A percentile compares a stretch with the other conserved stretches of the same genome.
phyloP scores from a whole-genome alignment of 345 rosid genomes.

The Durio zibethinus region DNA sequence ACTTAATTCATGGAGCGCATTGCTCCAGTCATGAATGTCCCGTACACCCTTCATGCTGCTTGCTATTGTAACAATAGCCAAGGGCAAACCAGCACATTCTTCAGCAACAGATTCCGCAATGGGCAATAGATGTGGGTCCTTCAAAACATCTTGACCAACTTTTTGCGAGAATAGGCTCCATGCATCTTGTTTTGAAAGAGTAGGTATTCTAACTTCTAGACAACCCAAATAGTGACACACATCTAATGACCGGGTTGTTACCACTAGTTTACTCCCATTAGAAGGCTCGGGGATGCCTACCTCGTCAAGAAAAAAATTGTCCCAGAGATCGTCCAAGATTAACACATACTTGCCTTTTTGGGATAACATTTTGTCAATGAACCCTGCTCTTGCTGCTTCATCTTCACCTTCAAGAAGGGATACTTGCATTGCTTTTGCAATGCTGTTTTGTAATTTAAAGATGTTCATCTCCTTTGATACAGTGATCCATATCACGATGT shows the following conservation, averaged over 20 bases:
- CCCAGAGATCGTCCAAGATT: constrained; percentile 27
- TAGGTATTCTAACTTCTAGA: neutral
- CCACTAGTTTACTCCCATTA: neutral
- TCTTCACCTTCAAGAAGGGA: neutral
- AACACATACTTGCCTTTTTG: neutral
- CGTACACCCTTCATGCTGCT: neutral
- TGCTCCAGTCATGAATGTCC: neutral
- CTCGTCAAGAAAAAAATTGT: neutral
- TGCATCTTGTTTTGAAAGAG: neutral
- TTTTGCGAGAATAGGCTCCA: neutral
- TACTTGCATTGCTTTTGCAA: neutral
- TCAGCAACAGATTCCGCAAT: neutral
- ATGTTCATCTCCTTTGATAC: neutral
- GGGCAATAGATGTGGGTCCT: too few species aligned
- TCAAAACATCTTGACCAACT: neutral
- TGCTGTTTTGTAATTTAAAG: neutral
- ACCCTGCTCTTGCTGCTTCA: neutral
- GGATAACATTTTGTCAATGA: neutral
- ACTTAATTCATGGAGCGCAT: neutral
- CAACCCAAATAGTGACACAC: neutral
- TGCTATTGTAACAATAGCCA: neutral
- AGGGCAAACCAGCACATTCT: neutral
- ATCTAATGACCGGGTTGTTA: neutral
- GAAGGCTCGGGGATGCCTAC: constrained; percentile 13
- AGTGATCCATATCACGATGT: constrained; percentile 21